Evolutionary conservation across 1,284 basidiomycete genomes (phyloP), one percentile per base, ranked within the genome.

Genomic region (Puccinia brachypodii): DNA sequence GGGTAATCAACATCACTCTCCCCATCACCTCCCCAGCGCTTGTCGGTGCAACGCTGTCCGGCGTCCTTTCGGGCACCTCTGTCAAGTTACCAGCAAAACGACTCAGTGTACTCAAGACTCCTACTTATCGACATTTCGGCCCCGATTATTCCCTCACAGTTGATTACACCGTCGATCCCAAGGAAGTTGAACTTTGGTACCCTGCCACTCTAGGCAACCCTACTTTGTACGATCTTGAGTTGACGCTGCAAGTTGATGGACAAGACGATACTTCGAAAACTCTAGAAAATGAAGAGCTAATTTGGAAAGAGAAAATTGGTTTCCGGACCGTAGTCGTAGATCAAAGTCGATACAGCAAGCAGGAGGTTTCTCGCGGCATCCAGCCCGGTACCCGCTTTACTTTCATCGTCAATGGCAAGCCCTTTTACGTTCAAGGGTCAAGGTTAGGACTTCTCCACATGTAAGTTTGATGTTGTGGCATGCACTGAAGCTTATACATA

Each of bases 1-100:
- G 85, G 85, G 82, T 85, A 64, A 74, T 85, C 50, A 84, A 85
- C 44, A 83, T 85, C 73, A 83, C 84, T 8, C 84, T 85, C n/a
- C 83, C 82, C 9, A 53, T 85, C 1, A 76, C 83, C 25, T 71
- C 81, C 0, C 16, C 36, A 0, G 53, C 44, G 2, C 44, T 81
- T 7, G 56, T 33, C 13, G 84, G 36, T 81, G 83, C 50, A 83
- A 64, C 83, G 81, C 13, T 75, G 33, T 40, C 71, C 78, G 42
- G 81, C 56, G 7, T 13, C 82, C 31, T 79, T 71, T 47, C 78
- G 60, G 6, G 82, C 60, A 47, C 83, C 74, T 40, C 73, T 69
- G 25, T 79, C 25, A 38, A 68, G 62, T 33, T 81, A 50, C 33
- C 69, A 22, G 42, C 71, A 9, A 78, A 53, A 42, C 33, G 16